Conservation (phyloP, 164 flowering plant species). For the Macadamia tetraphylla region DNA sequence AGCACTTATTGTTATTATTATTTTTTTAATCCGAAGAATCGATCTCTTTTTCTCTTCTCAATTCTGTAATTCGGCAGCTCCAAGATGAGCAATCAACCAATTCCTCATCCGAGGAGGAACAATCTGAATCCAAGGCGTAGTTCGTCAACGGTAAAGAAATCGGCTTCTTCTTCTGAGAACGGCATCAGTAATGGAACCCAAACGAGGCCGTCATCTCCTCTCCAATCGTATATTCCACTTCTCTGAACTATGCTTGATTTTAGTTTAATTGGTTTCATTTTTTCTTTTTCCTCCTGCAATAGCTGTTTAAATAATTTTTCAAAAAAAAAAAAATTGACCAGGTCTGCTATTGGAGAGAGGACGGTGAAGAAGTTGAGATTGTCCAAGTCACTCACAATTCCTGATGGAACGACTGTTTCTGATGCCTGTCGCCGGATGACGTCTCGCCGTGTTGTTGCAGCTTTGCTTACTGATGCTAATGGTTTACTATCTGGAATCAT, state of each 20-base stretch:
- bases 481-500: slow-evolving; percentile 87
- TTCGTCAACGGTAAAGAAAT: slow-evolving; percentile 20
- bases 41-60: not conserved
- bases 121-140: slow-evolving; percentile 18
- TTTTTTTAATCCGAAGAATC: not conserved
- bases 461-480: slow-evolving; percentile 78
- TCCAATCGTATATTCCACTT: slow-evolving; percentile 20
- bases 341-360: slow-evolving; percentile 61
- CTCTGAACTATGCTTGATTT: not conserved
- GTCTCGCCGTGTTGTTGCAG: slow-evolving; percentile 84
- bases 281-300: not conserved
- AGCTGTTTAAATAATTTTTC: not conserved
- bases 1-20: not conserved
- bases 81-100: slow-evolving; percentile 23
- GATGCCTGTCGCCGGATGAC: slow-evolving; percentile 96
- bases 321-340: not conserved
- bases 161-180: slow-evolving; percentile 15
- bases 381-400: slow-evolving; percentile 93
- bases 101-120: slow-evolving; percentile 12
- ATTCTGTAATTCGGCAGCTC: not conserved
- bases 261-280: not conserved
- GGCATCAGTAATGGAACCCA: slow-evolving; percentile 17
- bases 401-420: slow-evolving; percentile 86
- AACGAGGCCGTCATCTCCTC: slow-evolving; percentile 31
- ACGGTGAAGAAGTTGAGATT: slow-evolving; percentile 90